A percentile compares a stretch with the other conserved stretches of the same genome.
Evolutionary conservation across 768 basidiomycete species (phyloP).

Genomic region (Amanita polypyramis): DNA sequence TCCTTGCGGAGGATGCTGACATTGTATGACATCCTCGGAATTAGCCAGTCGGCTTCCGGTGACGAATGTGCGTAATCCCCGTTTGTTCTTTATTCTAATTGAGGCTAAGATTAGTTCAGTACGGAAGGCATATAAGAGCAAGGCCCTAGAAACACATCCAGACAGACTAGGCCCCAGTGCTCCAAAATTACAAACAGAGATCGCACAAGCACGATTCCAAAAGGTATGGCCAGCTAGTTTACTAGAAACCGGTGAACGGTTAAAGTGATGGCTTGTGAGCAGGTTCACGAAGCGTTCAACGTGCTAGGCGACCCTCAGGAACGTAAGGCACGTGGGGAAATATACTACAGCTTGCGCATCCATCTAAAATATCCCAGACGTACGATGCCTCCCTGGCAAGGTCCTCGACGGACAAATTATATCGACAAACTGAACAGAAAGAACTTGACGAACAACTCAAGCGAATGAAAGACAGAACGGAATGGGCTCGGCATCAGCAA

Average conservation of each 20-base stretch:
- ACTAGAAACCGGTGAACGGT: neutral
- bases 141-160: constrained; percentile 63
- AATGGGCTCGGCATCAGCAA: constrained; percentile 42
- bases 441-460: constrained; percentile 11
- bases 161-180: constrained; percentile 54
- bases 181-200: constrained; percentile 38
- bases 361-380: constrained; percentile 19
- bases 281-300: constrained; percentile 59
- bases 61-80: constrained; percentile 36
- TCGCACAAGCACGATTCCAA: constrained; percentile 49
- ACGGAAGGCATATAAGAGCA: constrained; percentile 56
- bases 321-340: constrained; percentile 33
- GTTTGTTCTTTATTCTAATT: neutral
- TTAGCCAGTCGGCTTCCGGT: constrained; percentile 30
- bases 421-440: neutral
- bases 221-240: constrained; percentile 25
- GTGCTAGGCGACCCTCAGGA: constrained; percentile 43
- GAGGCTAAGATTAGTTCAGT: constrained; percentile 25
- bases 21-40: constrained; percentile 35
- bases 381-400: constrained; percentile 32
- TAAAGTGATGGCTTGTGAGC: neutral
- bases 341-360: neutral
- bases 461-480: constrained; percentile 38
- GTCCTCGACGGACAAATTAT: neutral
- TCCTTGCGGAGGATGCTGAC: constrained; percentile 3